These are phyloP conservation scores for Candida glucosophila DNA, from an alignment of 1,139 yeast genomes.

Conservation along the genomic window DNA sequence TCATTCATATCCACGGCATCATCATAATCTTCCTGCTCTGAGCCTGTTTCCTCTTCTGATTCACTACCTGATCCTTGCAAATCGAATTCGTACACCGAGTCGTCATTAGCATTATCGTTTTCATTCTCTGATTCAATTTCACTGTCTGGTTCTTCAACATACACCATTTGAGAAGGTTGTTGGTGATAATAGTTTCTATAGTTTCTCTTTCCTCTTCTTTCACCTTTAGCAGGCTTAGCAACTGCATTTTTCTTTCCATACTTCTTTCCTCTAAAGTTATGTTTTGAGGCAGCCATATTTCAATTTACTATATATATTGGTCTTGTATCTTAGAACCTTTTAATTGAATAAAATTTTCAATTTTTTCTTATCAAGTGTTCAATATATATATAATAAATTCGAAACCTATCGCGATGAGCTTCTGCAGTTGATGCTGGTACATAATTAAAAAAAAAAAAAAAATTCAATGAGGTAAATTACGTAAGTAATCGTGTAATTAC, in stretches of 20 bases:
- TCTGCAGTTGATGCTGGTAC: too few relatives aligned
- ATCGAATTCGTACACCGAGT: slow-evolving; percentile 15
- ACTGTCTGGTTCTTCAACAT: slow-evolving; percentile 33
- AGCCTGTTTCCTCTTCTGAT: slow-evolving; percentile 7
- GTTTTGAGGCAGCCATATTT: too few relatives aligned
- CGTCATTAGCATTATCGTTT: slow-evolving; percentile 12
- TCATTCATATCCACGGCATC: slow-evolving; percentile 28
- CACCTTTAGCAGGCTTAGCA: slow-evolving; percentile 11
- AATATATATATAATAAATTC: too few relatives aligned
- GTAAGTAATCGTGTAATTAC: too few relatives aligned
- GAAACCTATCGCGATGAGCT: too few relatives aligned
- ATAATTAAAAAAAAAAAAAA: too few relatives aligned
- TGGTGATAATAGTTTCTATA: slow-evolving; percentile 28
- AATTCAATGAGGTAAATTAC: too few relatives aligned
- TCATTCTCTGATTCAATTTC: slow-evolving; percentile 8
- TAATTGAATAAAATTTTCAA: too few relatives aligned
- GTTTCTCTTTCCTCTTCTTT: slow-evolving; percentile 9
- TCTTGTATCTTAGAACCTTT: too few relatives aligned
- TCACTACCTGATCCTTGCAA: too few relatives aligned
- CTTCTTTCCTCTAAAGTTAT: slow-evolving; percentile 6
- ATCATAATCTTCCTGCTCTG: slow-evolving; percentile 6
- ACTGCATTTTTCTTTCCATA: slow-evolving; percentile 9
- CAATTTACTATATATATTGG: too few relatives aligned
- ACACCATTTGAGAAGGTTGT: slow-evolving; percentile 26
- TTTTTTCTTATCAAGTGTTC: too few relatives aligned